Percentiles rank a stretch among this genome's conserved stretches.
Conservation (phyloP, 140 eudicot genomes). For the Oenanthe javanica region DNA sequence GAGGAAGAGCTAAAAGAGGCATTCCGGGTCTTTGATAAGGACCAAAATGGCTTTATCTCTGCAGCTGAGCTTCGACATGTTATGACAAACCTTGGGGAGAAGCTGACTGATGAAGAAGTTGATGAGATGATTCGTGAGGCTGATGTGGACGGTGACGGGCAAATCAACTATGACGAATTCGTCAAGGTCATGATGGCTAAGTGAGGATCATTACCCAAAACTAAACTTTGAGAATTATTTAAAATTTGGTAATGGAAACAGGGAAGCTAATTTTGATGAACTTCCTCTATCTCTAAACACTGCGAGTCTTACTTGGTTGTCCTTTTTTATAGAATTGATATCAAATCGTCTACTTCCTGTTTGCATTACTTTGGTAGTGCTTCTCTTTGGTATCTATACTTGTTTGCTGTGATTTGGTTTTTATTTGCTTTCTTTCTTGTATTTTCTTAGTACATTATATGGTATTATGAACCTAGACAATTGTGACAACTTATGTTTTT, state of each 20-base stretch:
- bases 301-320: neutral
- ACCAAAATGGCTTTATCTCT: constrained; percentile 10
- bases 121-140: constrained; percentile 9
- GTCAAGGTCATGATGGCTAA: constrained; percentile 8
- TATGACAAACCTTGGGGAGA: constrained; percentile 11
- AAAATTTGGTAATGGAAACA: neutral
- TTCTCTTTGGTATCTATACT: neutral
- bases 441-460: neutral
- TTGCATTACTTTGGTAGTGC: neutral
- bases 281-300: neutral
- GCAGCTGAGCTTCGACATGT: constrained; percentile 10
- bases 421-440: neutral
- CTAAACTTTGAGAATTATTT: neutral
- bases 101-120: constrained; percentile 9
- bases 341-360: neutral
- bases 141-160: constrained; percentile 5
- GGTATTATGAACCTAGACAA: constrained; percentile 1
- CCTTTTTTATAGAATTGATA: too few relatives aligned
- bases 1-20: constrained; percentile 11
- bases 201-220: constrained; percentile 6
- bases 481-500: neutral
- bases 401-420: constrained; percentile 4
- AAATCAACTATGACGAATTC: constrained; percentile 7
- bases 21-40: constrained; percentile 5
- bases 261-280: constrained; percentile 3